A percentile compares a stretch with the other conserved stretches of the same genome.
These are phyloP conservation scores for Xenosphaeropsis pyriputrescens DNA, from an alignment of 2,329 filamentous ascomycete species.

Conservation along the genomic window DNA sequence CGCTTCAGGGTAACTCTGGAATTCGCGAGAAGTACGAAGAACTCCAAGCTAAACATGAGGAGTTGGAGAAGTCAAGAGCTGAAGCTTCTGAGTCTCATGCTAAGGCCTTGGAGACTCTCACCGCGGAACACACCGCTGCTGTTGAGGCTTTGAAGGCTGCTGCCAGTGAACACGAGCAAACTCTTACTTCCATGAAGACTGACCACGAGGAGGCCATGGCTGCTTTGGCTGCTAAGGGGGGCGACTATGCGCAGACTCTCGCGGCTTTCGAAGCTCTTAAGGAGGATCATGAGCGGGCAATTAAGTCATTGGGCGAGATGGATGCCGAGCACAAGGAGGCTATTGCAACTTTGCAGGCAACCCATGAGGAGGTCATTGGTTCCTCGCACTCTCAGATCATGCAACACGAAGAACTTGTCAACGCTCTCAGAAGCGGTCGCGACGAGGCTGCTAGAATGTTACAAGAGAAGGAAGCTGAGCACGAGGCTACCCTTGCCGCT, in stretches of 20 bases:
- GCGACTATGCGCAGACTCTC: no score
- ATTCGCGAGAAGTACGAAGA: constrained; percentile 50
- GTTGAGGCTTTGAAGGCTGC: constrained; percentile 23
- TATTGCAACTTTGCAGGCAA: constrained; percentile 33
- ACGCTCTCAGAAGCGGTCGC: not conserved
- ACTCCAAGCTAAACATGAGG: constrained; percentile 39
- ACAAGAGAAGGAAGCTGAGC: not conserved
- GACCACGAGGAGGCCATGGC: constrained; percentile 3
- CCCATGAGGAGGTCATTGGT: constrained; percentile 20
- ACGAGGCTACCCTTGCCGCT: not conserved
- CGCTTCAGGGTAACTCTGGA: constrained; percentile 44
- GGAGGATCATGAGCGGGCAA: no score
- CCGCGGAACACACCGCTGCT: constrained; percentile 12
- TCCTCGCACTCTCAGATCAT: no score
- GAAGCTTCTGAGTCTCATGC: constrained; percentile 24
- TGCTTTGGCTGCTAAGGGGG: constrained; percentile 3
- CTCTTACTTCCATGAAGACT: no score
- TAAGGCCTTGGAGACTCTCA: constrained; percentile 7
- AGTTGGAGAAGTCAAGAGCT: constrained; percentile 21
- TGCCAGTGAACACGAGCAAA: no score
- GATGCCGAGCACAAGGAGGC: constrained; percentile 31
- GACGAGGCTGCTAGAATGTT: not conserved
- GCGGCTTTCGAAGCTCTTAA: no score
- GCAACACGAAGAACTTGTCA: not conserved
- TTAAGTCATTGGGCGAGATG: no score